These are phyloP conservation scores for Trichoderma sp. DNA, from an alignment of 2,329 filamentous ascomycete species.

Conservation along the genomic window DNA sequence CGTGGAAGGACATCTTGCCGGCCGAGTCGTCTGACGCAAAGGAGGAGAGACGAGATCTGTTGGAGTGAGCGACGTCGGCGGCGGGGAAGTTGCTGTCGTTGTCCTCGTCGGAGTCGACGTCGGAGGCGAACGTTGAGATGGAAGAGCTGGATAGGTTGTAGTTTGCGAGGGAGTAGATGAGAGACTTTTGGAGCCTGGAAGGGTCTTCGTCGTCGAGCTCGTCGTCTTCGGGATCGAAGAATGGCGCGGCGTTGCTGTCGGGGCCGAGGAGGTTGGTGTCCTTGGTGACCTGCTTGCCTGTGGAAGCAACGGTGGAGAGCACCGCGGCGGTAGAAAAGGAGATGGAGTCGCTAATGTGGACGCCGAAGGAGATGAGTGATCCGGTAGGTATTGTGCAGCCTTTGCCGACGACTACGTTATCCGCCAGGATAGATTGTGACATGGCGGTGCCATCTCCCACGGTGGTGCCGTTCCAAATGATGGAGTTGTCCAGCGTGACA, in stretches of 20 bases:
- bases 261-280: conserved; percentile 48
- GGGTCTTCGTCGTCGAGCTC: conserved; percentile 51
- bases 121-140: conserved; percentile 60
- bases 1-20: conserved; percentile 63
- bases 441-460: conserved; percentile 74
- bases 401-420: conserved; percentile 67
- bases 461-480: conserved; percentile 80
- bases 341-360: conserved; percentile 63
- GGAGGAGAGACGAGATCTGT: conserved; percentile 63
- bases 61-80: conserved; percentile 39
- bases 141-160: conserved; percentile 54
- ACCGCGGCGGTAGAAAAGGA: conserved; percentile 39
- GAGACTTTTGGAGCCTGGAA: conserved; percentile 50
- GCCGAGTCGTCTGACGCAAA: conserved; percentile 72
- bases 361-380: conserved; percentile 75
- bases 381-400: conserved; percentile 67
- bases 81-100: conserved; percentile 60
- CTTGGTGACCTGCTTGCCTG: conserved; percentile 37
- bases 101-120: conserved; percentile 63
- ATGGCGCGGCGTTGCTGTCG: conserved; percentile 49
- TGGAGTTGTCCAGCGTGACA: conserved; percentile 73
- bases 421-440: conserved; percentile 71
- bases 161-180: conserved; percentile 52
- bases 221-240: conserved; percentile 46
- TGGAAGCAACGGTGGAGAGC: conserved; percentile 36